phyloP scores from a whole-genome alignment of 2,329 filamentous ascomycete genomes.

The Dryadomyces quercus-mongolicae region DNA sequence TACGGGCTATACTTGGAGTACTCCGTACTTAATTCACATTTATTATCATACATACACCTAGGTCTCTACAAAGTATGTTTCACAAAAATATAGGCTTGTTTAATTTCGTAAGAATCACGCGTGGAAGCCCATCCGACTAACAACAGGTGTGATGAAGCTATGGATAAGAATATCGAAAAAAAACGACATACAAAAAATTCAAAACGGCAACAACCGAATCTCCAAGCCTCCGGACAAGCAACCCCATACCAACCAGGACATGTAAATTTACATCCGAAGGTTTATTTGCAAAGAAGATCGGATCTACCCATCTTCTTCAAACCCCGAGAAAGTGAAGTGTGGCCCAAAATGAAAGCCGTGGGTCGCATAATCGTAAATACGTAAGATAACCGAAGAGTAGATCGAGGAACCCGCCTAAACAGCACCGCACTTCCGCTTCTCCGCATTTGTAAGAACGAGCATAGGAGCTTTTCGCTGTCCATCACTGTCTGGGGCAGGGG shows the following conservation, averaged over 20 bases:
- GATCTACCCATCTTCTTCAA: constrained; percentile 1
- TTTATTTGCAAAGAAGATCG: neutral
- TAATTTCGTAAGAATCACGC: neutral
- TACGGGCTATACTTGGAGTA: no score
- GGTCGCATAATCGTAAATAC: constrained; percentile 3
- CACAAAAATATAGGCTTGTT: neutral
- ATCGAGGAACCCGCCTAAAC: constrained; percentile 1
- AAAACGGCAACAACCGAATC: neutral
- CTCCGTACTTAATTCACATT: no score
- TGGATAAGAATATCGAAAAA: neutral
- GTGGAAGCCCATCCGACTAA: neutral
- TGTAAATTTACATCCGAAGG: neutral
- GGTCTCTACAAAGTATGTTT: neutral
- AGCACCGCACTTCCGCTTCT: constrained; percentile 55
- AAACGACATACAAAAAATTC: neutral
- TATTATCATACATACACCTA: no score
- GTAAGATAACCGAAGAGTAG: neutral
- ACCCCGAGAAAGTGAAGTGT: neutral
- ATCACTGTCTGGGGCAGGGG: constrained; percentile 42
- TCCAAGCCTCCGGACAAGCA: neutral
- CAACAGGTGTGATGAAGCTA: neutral
- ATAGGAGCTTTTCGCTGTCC: constrained; percentile 71
- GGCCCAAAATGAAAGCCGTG: constrained; percentile 1
- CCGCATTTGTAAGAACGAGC: constrained; percentile 75
- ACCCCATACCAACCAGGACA: neutral